A percentile compares a stretch with the other conserved stretches of the same genome.
phyloP scores from a whole-genome alignment of 768 basidiomycete genomes.

The Chalciporus pseudorubinellus region DNA sequence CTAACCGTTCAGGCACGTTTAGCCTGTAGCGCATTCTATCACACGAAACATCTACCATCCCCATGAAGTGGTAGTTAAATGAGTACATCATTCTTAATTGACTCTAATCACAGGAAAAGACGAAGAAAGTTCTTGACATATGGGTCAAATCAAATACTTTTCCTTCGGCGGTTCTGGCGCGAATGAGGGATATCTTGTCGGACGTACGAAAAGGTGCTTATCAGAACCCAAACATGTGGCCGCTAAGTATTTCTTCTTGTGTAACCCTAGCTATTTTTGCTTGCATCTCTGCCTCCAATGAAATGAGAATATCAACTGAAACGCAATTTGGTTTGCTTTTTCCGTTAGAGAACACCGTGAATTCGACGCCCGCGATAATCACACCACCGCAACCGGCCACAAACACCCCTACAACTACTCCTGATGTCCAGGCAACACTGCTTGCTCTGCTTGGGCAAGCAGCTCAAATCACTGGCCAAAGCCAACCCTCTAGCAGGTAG shows the following conservation, averaged over 20 bases:
- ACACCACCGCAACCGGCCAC: conserved; percentile 27
- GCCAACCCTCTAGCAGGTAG: conserved; percentile 37
- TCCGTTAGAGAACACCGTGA: conserved; percentile 53
- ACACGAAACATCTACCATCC: conserved; percentile 24
- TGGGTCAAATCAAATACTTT: conserved; percentile 94
- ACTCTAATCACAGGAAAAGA: conserved; percentile 77
- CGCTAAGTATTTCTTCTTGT: conserved; percentile 78
- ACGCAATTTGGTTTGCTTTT: conserved; percentile 50
- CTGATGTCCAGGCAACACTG: conserved; percentile 58
- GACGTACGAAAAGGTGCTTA: conserved; percentile 86
- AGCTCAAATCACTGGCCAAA: conserved; percentile 41
- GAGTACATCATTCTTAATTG: conserved; percentile 32
- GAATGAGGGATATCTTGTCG: conserved; percentile 67
- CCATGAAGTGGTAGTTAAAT: conserved; percentile 41
- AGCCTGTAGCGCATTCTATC: conserved; percentile 26
- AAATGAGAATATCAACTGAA: conserved; percentile 69
- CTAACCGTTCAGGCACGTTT: conserved; percentile 5
- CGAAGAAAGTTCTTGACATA: conserved; percentile 95
- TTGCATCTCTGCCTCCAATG: conserved; percentile 40
- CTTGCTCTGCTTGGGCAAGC: conserved; percentile 71
- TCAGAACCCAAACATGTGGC: conserved; percentile 57
- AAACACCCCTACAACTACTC: conserved; percentile 23
- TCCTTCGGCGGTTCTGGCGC: conserved; percentile 68
- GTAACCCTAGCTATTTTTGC: conserved; percentile 63
- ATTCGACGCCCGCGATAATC: conserved; percentile 30